Evolutionary conservation across 305 asterid genomes (phyloP).

Genomic region (Fraxinus xanthoxyloides): DNA sequence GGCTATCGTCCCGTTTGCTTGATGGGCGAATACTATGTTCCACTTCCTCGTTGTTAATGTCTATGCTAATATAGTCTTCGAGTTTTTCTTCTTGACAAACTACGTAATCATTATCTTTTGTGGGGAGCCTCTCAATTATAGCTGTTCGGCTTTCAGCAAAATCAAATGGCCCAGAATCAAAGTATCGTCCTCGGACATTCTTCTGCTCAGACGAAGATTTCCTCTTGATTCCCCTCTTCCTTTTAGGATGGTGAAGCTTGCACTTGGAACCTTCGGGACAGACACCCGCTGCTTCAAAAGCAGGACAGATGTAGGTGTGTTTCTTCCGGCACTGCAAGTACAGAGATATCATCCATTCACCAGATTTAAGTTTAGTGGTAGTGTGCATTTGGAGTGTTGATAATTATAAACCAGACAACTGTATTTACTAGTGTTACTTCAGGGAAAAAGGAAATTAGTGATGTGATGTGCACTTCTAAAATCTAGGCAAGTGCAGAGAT

Average conservation of each 20-base stretch:
- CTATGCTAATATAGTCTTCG: slow-evolving; percentile 77
- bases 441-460: background rate
- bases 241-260: slow-evolving; percentile 96
- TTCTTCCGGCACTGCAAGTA: slow-evolving; percentile 95
- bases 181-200: slow-evolving; percentile 74
- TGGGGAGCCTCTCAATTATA: slow-evolving; percentile 27
- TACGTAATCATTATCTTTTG: slow-evolving; percentile 41
- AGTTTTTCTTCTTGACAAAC: slow-evolving; percentile 40
- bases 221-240: slow-evolving; percentile 53
- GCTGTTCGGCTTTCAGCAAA: slow-evolving; percentile 31
- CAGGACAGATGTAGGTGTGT: slow-evolving; percentile 83
- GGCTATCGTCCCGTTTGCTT: slow-evolving; percentile 21
- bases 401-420: slow-evolving; percentile 8
- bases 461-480: background rate
- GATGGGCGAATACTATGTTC: slow-evolving; percentile 21
- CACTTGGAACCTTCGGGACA: slow-evolving; percentile 67
- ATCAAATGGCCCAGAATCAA: slow-evolving; percentile 59
- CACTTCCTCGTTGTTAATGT: slow-evolving; percentile 38
- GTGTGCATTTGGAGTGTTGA: slow-evolving; percentile 34
- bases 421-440: background rate
- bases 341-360: slow-evolving; percentile 53
- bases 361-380: slow-evolving; percentile 41
- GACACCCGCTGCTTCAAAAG: slow-evolving; percentile 69
- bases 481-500: background rate
- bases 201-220: slow-evolving; percentile 44